Conservation (phyloP, 768 basidiomycete species). For the Pulveroboletus sp. region DNA sequence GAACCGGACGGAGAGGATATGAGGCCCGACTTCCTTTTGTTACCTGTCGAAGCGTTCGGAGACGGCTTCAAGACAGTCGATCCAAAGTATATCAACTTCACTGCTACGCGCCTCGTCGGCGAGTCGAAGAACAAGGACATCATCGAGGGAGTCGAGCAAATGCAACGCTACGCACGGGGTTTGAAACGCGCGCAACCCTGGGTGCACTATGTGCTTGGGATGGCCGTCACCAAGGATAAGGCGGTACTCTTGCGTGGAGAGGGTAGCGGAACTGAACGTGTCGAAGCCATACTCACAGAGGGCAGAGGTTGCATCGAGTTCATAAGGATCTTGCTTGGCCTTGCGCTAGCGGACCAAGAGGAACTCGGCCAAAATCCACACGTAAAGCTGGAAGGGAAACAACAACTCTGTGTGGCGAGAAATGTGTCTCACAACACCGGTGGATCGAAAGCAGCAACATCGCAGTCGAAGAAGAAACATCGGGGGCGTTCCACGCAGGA, state of each 20-base stretch:
- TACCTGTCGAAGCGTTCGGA: neutral
- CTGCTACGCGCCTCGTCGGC: no score
- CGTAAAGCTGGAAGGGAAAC: neutral
- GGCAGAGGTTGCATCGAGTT: slow-evolving; percentile 2
- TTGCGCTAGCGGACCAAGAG: neutral
- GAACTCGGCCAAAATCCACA: neutral
- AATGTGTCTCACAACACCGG: neutral
- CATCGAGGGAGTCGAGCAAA: no score
- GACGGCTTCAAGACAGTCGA: neutral
- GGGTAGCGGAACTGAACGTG: slow-evolving; percentile 1
- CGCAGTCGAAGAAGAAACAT: no score
- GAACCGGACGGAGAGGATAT: neutral
- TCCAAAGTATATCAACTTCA: neutral
- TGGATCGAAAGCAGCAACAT: no score
- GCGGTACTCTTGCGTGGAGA: slow-evolving; percentile 4
- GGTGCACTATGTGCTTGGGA: neutral
- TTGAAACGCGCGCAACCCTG: slow-evolving; percentile 1
- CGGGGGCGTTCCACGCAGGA: no score
- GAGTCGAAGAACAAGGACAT: no score
- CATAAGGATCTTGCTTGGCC: neutral
- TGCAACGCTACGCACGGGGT: no score
- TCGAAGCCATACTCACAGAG: neutral
- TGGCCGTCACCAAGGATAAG: neutral
- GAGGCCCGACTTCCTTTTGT: neutral
- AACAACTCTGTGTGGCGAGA: neutral